A percentile compares a stretch with the other conserved stretches of the same genome.
phyloP scores from a whole-genome alignment of 352 stramenopile genomes.

The Stramenopiles sp. region DNA sequence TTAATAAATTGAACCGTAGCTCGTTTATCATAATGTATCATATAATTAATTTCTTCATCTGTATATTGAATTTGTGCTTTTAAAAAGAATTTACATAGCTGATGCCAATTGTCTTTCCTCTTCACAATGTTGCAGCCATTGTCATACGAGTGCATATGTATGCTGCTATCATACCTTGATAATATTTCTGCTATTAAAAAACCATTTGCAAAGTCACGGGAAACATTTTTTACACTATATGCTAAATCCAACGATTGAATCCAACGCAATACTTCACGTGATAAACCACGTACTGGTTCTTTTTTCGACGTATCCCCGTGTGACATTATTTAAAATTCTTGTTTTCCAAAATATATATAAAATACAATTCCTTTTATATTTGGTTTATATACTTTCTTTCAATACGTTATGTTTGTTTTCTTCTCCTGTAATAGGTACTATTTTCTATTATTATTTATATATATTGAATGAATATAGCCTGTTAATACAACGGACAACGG shows the following conservation, averaged over 20 bases:
- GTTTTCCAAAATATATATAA: no score
- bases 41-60: not conserved
- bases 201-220: not conserved
- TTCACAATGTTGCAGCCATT: not conserved
- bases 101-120: not conserved
- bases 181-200: not conserved
- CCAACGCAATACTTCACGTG: not conserved
- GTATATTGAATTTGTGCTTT: not conserved
- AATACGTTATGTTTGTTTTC: no score
- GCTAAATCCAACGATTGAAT: not conserved
- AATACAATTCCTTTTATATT: no score
- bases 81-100: not conserved
- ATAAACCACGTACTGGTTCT: not conserved
- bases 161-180: not conserved
- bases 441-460: no score
- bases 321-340: no score
- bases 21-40: not conserved
- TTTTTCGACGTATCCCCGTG: not conserved
- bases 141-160: not conserved
- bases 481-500: no score
- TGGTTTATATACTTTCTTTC: no score
- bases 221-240: not conserved
- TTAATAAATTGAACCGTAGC: not conserved
- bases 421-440: no score
- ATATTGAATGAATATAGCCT: no score